phyloP scores from a whole-genome alignment of 202 grass and related monocot genomes.

The Elaeis oleifera region DNA sequence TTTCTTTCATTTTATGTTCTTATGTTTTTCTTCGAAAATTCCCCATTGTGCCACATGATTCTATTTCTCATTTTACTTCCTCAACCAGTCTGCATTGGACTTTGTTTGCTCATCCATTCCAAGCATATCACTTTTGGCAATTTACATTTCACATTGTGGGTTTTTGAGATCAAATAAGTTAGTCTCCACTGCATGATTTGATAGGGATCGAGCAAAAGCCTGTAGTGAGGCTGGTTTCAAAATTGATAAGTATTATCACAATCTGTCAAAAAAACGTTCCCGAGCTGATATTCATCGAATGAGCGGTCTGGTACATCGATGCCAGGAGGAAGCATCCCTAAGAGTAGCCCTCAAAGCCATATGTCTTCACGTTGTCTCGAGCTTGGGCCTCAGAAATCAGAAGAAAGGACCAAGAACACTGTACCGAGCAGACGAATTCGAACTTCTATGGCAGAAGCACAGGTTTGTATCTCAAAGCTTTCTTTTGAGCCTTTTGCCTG shows the following conservation, averaged over 20 bases:
- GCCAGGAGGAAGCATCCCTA: constrained; percentile 44
- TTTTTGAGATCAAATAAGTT: constrained; percentile 8
- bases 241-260: constrained; percentile 53
- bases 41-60: not conserved
- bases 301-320: constrained; percentile 36
- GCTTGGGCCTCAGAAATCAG: constrained; percentile 49
- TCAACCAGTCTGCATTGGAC: not conserved
- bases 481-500: not conserved
- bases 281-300: constrained; percentile 50
- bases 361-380: constrained; percentile 52
- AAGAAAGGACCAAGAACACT: constrained; percentile 53
- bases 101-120: not conserved
- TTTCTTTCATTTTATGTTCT: not conserved
- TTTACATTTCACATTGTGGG: constrained; percentile 17
- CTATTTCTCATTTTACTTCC: not conserved
- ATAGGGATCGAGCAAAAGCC: constrained; percentile 43
- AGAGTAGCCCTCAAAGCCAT: constrained; percentile 38
- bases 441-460: constrained; percentile 50
- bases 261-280: constrained; percentile 52
- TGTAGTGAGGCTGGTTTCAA: constrained; percentile 46
- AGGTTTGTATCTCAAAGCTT: constrained; percentile 25
- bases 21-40: not conserved
- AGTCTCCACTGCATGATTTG: constrained; percentile 18
- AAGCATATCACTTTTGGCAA: not conserved
- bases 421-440: constrained; percentile 61